Evolutionary conservation across 352 stramenopile species (phyloP), one percentile per base, ranked within the genome.

Genomic region (Phytophthora pinifolia): DNA sequence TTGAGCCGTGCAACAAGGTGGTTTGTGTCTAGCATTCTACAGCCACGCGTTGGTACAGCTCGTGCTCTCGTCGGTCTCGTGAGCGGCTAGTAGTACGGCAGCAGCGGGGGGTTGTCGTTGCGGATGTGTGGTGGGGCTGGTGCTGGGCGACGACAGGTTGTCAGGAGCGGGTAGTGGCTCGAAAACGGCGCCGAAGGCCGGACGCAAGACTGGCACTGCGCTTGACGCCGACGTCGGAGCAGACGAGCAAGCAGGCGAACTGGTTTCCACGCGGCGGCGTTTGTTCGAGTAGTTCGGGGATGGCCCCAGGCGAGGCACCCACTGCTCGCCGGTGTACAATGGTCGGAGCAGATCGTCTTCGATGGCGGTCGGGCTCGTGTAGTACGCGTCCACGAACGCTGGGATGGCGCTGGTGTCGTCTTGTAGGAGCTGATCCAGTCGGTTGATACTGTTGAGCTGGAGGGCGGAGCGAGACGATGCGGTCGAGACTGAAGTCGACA

Each of bases 391-490:
- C 9, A 76, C 46, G 20, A 65, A 70, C 32, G 27, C 67, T 37
- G 29, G 82, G 37, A 56, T 75, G 46, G 32, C 76, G 54, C 9
- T 74, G 60, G 13, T 59, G 4, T 88, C 74, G n/a, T 89, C 77
- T 33, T 88, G 80, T 1, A 88, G 67, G 6, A 89, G 52, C 46
- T 87, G 75, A 14, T 89, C 75, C 39, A 88, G 58, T 47, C 67
- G 68, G 31, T 14, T 66, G 18, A 51, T 32, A 46, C 20, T 51
- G 14, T 49, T 69, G 29, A 50, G 33, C 25, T 65, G 55, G 33
- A 59, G 55, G n/a, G 45, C 45, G 15, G 62, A 51, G 31, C 48
- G 47, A 6, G 52, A 38, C 12, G 47, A 43, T 20, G 38, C 33
- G 20, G 36, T 41, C 3, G 61, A 55, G 8, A 44, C 50, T 12